These are phyloP conservation scores for Fusarium sp. DNA, from an alignment of 2,329 filamentous ascomycete species.

Conservation along the genomic window DNA sequence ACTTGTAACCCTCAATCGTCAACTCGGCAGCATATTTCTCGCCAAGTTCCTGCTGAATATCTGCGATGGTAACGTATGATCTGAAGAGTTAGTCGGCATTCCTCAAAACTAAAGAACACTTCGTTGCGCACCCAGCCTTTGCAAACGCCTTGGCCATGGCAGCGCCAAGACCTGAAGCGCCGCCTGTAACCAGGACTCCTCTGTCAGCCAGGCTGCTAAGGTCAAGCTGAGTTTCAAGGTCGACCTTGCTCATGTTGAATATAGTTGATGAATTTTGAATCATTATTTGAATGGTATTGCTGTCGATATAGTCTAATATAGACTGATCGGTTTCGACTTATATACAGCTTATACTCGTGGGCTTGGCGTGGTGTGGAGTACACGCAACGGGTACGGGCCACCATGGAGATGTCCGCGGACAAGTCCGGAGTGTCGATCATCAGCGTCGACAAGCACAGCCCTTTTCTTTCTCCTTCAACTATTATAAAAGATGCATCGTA, in stretches of 20 bases:
- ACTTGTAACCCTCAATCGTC: neutral
- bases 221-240: neutral
- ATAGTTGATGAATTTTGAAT: too few relatives aligned
- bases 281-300: neutral
- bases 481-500: neutral
- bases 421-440: constrained; percentile 2
- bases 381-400: neutral
- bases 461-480: neutral
- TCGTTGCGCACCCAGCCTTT: neutral
- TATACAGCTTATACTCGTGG: neutral
- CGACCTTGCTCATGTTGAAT: neutral
- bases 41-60: neutral
- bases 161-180: neutral
- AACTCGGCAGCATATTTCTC: neutral
- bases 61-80: neutral
- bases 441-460: neutral
- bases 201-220: neutral
- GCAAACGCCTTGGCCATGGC: neutral
- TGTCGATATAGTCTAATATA: neutral
- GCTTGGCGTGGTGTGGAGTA: neutral
- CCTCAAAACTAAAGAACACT: neutral
- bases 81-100: neutral
- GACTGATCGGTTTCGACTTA: neutral
- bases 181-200: neutral
- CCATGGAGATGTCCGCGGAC: constrained; percentile 35